These are phyloP conservation scores for Lipomyces mesembrius DNA, from an alignment of 805 yeast genomes.

Conservation along the genomic window DNA sequence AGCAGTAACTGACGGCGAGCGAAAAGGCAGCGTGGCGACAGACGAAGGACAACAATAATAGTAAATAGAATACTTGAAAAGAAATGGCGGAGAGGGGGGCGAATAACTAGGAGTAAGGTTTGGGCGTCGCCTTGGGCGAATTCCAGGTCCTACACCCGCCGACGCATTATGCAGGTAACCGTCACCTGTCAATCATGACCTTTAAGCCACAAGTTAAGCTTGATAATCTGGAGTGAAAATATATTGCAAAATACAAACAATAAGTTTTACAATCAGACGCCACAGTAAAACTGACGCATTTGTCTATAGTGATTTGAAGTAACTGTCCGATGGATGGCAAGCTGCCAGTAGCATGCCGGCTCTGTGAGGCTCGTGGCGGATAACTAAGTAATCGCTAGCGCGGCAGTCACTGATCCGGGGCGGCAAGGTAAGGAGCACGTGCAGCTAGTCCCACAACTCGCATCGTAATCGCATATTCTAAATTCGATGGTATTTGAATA, in stretches of 20 bases:
- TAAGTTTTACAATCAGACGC: not conserved
- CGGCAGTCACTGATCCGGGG: too few relatives aligned
- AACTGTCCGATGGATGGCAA: not conserved
- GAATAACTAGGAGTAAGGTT: not conserved
- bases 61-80: not conserved
- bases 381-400: too few relatives aligned
- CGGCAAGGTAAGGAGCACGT: too few relatives aligned
- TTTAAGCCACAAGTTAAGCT: not conserved
- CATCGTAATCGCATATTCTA: too few relatives aligned
- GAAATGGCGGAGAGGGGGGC: not conserved
- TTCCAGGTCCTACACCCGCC: not conserved
- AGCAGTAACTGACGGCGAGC: not conserved
- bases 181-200: not conserved
- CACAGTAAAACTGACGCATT: not conserved
- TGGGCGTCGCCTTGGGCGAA: not conserved
- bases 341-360: not conserved
- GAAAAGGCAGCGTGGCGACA: not conserved
- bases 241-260: too few relatives aligned
- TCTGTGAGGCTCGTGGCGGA: not conserved
- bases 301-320: too few relatives aligned
- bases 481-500: too few relatives aligned
- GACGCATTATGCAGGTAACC: not conserved
- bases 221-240: too few relatives aligned
- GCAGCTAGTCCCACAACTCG: too few relatives aligned
- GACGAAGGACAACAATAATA: not conserved